A percentile compares a stretch with the other conserved stretches of the same genome.
Conservation (phyloP, 78 protist genomes). For the Dictyostelium intermedium region DNA sequence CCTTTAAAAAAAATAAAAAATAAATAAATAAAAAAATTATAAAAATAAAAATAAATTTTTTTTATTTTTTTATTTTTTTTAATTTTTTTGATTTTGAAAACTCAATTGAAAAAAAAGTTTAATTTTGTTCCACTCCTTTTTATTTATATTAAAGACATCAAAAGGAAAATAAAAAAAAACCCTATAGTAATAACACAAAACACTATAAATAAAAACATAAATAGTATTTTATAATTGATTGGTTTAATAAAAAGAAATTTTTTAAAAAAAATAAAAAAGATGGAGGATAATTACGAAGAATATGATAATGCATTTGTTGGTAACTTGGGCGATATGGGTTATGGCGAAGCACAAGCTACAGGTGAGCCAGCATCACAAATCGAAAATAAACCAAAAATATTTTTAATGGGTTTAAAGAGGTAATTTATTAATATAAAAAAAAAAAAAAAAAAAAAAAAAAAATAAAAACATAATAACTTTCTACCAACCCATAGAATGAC, state of each 20-base stretch:
- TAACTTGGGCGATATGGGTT: conserved; percentile 70
- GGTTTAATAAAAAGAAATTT: not conserved
- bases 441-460: no score
- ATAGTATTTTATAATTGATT: not conserved
- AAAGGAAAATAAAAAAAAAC: not conserved
- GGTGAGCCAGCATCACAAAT: conserved; percentile 60
- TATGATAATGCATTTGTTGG: conserved; percentile 54
- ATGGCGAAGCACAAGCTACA: conserved; percentile 64
- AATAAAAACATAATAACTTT: no score
- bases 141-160: not conserved
- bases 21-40: no score
- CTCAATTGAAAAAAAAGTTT: not conserved
- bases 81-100: not conserved
- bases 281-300: conserved; percentile 62
- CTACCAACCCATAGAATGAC: no score
- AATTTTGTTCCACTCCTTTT: not conserved
- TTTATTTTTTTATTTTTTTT: no score
- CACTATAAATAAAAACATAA: not conserved
- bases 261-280: not conserved
- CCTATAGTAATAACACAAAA: not conserved
- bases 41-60: no score
- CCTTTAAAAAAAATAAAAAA: not conserved
- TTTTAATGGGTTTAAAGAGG: conserved; percentile 85
- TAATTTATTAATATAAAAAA: not conserved
- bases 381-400: conserved; percentile 82